phyloP scores from a whole-genome alignment of 2,329 filamentous ascomycete species.

The Fusarium camptoceras region DNA sequence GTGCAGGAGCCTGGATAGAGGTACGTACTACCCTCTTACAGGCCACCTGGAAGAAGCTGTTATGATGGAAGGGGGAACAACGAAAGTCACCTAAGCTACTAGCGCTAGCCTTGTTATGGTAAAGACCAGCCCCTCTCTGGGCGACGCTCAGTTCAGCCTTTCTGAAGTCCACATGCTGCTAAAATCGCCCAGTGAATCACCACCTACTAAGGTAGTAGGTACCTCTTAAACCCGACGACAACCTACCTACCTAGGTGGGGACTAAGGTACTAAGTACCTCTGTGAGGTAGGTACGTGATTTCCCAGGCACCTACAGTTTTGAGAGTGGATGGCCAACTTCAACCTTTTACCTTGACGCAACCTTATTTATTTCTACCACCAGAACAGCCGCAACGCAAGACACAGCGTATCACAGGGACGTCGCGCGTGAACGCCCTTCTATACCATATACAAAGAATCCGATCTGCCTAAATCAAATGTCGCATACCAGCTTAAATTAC shows the following conservation, averaged over 20 bases:
- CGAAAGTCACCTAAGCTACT: neutral
- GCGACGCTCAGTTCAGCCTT: constrained; percentile 33
- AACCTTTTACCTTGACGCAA: constrained; percentile 14
- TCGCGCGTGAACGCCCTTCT: constrained; percentile 1
- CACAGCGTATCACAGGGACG: neutral
- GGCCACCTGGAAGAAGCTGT: constrained; percentile 41
- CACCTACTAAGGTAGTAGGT: constrained; percentile 1
- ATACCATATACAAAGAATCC: neutral
- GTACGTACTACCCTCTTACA: constrained; percentile 40
- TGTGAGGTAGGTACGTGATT: neutral
- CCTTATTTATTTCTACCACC: constrained; percentile 3
- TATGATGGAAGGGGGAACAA: neutral
- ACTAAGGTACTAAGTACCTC: too few species aligned
- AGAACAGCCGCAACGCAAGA: neutral
- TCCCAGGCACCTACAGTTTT: neutral
- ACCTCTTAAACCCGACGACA: neutral
- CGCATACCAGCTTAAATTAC: constrained; percentile 36
- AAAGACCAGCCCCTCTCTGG: constrained; percentile 38
- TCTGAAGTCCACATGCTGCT: constrained; percentile 15
- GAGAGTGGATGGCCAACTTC: constrained; percentile 5
- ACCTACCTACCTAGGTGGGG: neutral
- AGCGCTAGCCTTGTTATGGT: constrained; percentile 32
- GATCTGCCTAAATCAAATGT: constrained; percentile 41
- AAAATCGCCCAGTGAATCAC: constrained; percentile 8
- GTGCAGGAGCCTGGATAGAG: constrained; percentile 25